Evolutionary conservation across 208 protist genomes (phyloP), one percentile per base, ranked within the genome.

Genomic region (Acanthamoeba sp.): DNA sequence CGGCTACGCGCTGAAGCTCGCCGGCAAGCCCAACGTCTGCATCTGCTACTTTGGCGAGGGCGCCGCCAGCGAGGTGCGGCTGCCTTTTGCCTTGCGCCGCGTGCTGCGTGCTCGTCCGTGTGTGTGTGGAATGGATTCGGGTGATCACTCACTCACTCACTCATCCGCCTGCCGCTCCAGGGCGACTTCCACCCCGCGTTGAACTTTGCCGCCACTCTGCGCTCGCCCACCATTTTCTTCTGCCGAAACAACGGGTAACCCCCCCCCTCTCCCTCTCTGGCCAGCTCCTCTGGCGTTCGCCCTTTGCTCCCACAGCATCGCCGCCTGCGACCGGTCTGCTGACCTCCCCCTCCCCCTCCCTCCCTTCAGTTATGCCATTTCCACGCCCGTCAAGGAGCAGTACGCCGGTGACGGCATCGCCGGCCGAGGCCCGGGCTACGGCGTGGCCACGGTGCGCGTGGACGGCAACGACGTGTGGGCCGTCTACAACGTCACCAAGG

Each of bases 341-440:
- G n/a, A n/a, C n/a, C n/a, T n/a, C n/a, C n/a, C n/a, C n/a, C n/a
- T n/a, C n/a, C n/a, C n/a, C n/a, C n/a, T n/a, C n/a, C n/a, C n/a
- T n/a, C n/a, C n/a, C n/a, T n/a, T n/a, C n/a, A n/a, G n/a, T 29
- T 99, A 98, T 95, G 99, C 99, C 87, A 99, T 99, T 94, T 99
- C 98, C 4, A 99, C 99, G 18, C 98, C 98, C 22, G 97, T 98
- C 16, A 95, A 94, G 55, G 98, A 99, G 50, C 99, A 99, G 95
- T 99, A 99, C 95, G 94, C 94, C 40, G 98, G 99, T 99, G 96
- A 97, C 82, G 96, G 94, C 82, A 96, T 97, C 89, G 96, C 94
- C 14, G 94, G 95, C 32, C 85, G 96, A 59, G 95, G 96, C 38
- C 93, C 91, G 34, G 96, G 93, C 10, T 97, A 97, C 38, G 96